A percentile compares a stretch with the other conserved stretches of the same genome.
These are phyloP conservation scores for Laetiporus sulphureus DNA, from an alignment of 1,284 basidiomycete genomes.

Conservation along the genomic window DNA sequence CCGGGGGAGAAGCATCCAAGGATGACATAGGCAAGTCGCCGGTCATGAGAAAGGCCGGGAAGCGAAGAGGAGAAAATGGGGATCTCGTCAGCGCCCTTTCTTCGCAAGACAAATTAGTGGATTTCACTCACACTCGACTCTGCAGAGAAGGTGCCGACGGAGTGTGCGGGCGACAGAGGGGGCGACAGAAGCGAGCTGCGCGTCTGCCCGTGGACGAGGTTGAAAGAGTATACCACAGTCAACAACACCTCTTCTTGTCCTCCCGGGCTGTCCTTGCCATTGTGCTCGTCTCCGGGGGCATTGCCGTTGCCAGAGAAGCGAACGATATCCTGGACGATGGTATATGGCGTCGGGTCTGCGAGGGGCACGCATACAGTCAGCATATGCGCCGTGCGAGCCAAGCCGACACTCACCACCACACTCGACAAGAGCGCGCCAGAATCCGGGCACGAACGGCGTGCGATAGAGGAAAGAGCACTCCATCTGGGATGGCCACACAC, in stretches of 20 bases:
- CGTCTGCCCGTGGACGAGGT: slow-evolving; percentile 6
- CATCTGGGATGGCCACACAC: slow-evolving; percentile 27
- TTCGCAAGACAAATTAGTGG: too few relatives aligned
- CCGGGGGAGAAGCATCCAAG: background rate
- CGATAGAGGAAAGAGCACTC: slow-evolving; percentile 44
- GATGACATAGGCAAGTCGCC: background rate
- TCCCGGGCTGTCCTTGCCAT: too few relatives aligned
- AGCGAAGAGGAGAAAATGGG: background rate
- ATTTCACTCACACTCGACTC: slow-evolving; percentile 22
- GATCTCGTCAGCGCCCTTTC: background rate
- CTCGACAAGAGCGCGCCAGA: slow-evolving; percentile 50
- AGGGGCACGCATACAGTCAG: slow-evolving; percentile 2
- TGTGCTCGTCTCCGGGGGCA: slow-evolving; percentile 8
- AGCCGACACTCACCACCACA: slow-evolving; percentile 38
- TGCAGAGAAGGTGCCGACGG: slow-evolving; percentile 15
- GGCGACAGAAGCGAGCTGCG: slow-evolving; percentile 11
- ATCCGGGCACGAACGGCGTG: slow-evolving; percentile 51
- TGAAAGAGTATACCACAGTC: slow-evolving; percentile 23
- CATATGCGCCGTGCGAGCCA: background rate
- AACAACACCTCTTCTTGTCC: slow-evolving; percentile 17
- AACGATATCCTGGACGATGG: slow-evolving; percentile 47
- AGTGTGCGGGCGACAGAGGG: slow-evolving; percentile 21
- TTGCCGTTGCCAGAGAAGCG: slow-evolving; percentile 6
- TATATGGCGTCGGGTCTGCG: slow-evolving; percentile 53
- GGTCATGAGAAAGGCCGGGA: background rate